Base-by-base conservation (phyloP, 805 yeast species). In the Cyberlindnera bimundalis region DNA sequence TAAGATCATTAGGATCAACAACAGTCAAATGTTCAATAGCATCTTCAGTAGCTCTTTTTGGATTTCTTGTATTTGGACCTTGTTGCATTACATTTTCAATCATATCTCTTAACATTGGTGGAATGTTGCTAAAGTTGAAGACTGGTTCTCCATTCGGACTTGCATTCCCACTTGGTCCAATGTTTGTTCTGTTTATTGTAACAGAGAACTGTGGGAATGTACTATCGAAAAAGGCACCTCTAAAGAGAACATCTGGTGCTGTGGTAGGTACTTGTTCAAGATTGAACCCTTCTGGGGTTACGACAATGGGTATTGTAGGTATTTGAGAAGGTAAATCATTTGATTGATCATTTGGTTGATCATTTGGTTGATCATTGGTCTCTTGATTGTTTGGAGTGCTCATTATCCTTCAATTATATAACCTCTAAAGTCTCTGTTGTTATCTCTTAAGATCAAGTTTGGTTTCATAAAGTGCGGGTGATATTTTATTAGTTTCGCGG, bases 21-120 rank as follows among this genome's bases (percentile, higher is more conserved):
- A 41, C 27, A 4, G 44, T 34, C 17, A 51, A 28, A 17, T 46
- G 48, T 9, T 34, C 35, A n/a, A 50, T 51, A 14, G 53, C 55
- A 34, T 50, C 48, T 19, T 50, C 53, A 3, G 53, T 47, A 8
- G 57, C 57, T 13, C 43, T 45, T 35, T 48, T 50, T 21, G 32
- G 47, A 13, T 6, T 16, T 14, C 33, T 20, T 26, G 24, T 11
- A 11, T n/a, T 14, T 14, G 32, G 16, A 16, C 29, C 33, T 20
- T 15, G 26, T 19, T 37, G 39, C 36, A 37, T 35, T 27, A 39
- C 39, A 13, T 14, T 25, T 29, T 49, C 53, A 7, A 46, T 40
- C 29, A 49, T 19, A 11, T 46, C 51, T 31, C 53, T 36, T 3
- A 49, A 35, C 27, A 34, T 24, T 1, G 42, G 37, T 6, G 53